phyloP scores from a whole-genome alignment of 1,284 basidiomycete species.

The Termitomyces sp. region DNA sequence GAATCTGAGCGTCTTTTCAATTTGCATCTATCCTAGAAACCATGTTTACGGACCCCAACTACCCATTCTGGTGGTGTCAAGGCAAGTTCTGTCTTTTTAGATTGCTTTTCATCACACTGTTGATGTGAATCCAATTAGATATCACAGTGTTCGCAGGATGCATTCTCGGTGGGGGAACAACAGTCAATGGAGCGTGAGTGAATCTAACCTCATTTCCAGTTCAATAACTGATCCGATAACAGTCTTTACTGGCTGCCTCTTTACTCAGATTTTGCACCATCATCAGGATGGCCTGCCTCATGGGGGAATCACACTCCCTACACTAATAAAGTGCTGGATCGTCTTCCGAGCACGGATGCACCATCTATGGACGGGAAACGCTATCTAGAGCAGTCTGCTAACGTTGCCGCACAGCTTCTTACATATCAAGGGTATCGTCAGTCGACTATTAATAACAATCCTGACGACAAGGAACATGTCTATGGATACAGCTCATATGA shows the following conservation, averaged over 20 bases:
- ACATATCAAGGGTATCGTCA: conserved; percentile 44
- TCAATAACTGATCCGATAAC: conserved; percentile 1
- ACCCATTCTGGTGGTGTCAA: conserved; percentile 63
- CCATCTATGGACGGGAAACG: conserved; percentile 59
- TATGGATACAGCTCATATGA: conserved; percentile 56
- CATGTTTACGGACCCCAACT: conserved; percentile 53
- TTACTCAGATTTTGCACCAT: conserved; percentile 46
- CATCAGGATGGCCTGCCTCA: conserved; percentile 48
- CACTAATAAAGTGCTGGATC: conserved; percentile 42
- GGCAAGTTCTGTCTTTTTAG: neutral
- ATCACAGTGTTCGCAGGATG: conserved; percentile 60
- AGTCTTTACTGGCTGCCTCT: conserved; percentile 58
- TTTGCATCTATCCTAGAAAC: conserved; percentile 33
- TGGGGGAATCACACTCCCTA: conserved; percentile 52
- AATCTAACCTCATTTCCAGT: neutral
- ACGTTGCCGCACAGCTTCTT: conserved; percentile 42
- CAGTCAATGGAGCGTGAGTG: conserved; percentile 60
- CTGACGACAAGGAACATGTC: conserved; percentile 53
- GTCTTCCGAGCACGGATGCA: conserved; percentile 53
- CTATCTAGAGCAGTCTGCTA: conserved; percentile 49
- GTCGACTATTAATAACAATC: conserved; percentile 51
- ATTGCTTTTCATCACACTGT: neutral
- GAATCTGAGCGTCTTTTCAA: neutral
- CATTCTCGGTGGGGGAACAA: conserved; percentile 56
- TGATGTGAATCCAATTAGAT: conserved; percentile 26